Base-by-base conservation (phyloP, 1,284 basidiomycete species). In the Sparassis latifolia region DNA sequence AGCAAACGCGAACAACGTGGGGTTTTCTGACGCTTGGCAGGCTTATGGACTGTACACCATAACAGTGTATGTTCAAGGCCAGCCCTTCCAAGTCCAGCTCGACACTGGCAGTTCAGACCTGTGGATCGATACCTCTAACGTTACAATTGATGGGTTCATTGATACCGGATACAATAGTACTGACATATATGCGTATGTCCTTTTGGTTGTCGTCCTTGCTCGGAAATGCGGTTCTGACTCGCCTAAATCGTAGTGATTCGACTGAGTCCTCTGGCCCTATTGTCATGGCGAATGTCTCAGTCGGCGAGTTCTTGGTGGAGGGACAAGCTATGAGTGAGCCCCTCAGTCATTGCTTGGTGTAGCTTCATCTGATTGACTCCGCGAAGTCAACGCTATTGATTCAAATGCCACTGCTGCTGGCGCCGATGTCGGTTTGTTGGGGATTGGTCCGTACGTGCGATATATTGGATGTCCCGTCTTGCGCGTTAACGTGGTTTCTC, bases 391-490 rank as follows among this genome's bases (percentile, higher is more conserved):
- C 40, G 55, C 57, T 2, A 44, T 47, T n/a, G 56, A 52, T 4
- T 49, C 44, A n/a, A 59, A 59, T 47, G 58, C 56, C 9, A 50
- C 33, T 31, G 7, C 10, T 37, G 10, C 35, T 12, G 48, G 52
- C 1, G 6, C 44, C 28, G 48, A 46, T 42, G 45, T 46, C 9
- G 59, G 59, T 29, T 40, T 61, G 46, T 44, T 61, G 10, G 59
- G 59, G 3, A 44, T 61, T 29, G 59, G 53, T 27, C 53, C 53
- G 59, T 61, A 45, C n/a, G 58, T 51, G 20, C 20, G 20, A 7
- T 30, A 33, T 43, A 12, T 45, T n/a, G 35, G 5, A 12, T 7
- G 35, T 37, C 35, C 12, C 35, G 1, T 12, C 7, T 37, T 6
- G 6, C 35, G 35, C 12, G 6, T 12, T 37, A 37, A 37, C 35